phyloP scores from a whole-genome alignment of 306 rosid species.

The Carpinus fangiana region DNA sequence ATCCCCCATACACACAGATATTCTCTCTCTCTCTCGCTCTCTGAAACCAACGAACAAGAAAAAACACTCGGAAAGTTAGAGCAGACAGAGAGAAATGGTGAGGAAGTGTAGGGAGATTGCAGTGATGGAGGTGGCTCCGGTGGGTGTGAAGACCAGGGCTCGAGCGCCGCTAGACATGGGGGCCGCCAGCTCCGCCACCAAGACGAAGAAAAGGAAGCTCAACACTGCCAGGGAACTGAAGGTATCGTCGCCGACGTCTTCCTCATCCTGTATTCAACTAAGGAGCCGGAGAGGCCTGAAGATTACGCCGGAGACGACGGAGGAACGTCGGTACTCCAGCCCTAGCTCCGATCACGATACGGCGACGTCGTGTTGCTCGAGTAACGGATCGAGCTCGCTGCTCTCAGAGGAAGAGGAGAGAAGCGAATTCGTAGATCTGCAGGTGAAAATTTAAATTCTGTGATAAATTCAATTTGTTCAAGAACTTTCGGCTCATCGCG shows the following conservation, averaged over 20 bases:
- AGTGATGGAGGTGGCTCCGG: constrained; percentile 58
- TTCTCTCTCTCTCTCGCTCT: constrained; percentile 31
- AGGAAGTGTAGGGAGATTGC: constrained; percentile 37
- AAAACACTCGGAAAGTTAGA: constrained; percentile 20
- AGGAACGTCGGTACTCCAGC: constrained; percentile 36
- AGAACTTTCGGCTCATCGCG: constrained; percentile 26
- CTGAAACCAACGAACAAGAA: constrained; percentile 24
- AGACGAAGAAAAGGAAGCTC: constrained; percentile 49
- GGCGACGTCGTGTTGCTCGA: constrained; percentile 67
- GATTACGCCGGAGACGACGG: constrained; percentile 11
- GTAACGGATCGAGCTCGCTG: constrained; percentile 53
- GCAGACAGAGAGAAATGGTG: constrained; percentile 29
- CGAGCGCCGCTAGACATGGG: constrained; percentile 49
- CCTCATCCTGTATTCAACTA: constrained; percentile 37
- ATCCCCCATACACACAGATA: constrained; percentile 20
- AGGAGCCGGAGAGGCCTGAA: constrained; percentile 21
- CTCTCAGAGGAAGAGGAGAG: constrained; percentile 31
- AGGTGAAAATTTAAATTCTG: constrained; percentile 41
- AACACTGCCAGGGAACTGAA: constrained; percentile 21
- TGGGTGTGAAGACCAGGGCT: constrained; percentile 57
- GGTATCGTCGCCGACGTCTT: constrained; percentile 18
- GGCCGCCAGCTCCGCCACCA: constrained; percentile 9
- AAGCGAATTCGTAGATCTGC: constrained; percentile 64
- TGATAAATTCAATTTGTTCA: neutral
- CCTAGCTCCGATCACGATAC: constrained; percentile 35